Evolutionary conservation across 495 filamentous ascomycete species (phyloP).

Genomic region (Apodospora peruviana): DNA sequence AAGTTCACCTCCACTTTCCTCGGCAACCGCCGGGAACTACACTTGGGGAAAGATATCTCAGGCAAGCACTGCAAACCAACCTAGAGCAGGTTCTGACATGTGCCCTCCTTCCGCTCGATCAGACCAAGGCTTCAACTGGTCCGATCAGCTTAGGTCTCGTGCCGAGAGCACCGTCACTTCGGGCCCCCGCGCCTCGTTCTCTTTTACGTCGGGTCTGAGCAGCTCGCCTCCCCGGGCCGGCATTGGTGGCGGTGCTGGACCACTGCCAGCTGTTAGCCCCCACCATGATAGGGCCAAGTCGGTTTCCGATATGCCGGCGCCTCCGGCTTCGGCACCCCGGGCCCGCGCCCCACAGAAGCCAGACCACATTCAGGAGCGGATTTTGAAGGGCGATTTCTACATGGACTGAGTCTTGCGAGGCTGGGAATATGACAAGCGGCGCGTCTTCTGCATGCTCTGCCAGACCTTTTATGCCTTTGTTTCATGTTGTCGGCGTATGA

Average conservation of each 20-base stretch:
- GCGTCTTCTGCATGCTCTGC: too few relatives aligned
- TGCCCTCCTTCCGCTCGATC: constrained; percentile 42
- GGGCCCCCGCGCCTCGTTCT: constrained; percentile 42
- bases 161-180: constrained; percentile 75
- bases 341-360: constrained; percentile 53
- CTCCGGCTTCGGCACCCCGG: constrained; percentile 45
- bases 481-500: too few relatives aligned
- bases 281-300: constrained; percentile 65
- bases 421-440: background rate
- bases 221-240: constrained; percentile 33
- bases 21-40: constrained; percentile 17
- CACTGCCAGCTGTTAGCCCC: constrained; percentile 26
- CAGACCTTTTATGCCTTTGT: too few relatives aligned
- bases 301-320: constrained; percentile 61
- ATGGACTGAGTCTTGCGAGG: constrained; percentile 65
- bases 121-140: constrained; percentile 93
- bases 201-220: constrained; percentile 28
- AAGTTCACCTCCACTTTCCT: constrained; percentile 16
- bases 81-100: constrained; percentile 57
- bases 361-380: constrained; percentile 92
- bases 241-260: constrained; percentile 31
- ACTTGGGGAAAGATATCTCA: constrained; percentile 32
- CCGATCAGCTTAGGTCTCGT: constrained; percentile 83
- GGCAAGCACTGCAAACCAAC: constrained; percentile 48
- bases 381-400: constrained; percentile 94